Conservation (phyloP, 2,329 filamentous ascomycete genomes). For the Penicillium freii region DNA sequence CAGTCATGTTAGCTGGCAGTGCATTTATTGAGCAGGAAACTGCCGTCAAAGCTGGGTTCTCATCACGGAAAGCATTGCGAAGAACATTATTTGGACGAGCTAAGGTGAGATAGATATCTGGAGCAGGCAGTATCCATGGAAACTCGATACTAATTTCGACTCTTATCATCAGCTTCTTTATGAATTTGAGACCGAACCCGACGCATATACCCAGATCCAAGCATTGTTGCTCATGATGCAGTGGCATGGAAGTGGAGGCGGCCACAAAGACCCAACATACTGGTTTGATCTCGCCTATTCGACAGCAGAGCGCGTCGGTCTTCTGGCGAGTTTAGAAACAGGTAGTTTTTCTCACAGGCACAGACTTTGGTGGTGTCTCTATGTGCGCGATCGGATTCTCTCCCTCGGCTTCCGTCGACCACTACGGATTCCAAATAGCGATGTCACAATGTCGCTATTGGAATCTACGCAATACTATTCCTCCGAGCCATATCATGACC, state of each 20-base stretch:
- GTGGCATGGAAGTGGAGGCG: slow-evolving; percentile 11
- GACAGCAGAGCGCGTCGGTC: slow-evolving; percentile 12
- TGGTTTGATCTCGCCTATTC: slow-evolving; percentile 17
- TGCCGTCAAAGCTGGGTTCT: slow-evolving; percentile 5
- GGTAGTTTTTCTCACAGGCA: slow-evolving; percentile 11
- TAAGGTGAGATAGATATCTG: slow-evolving; percentile 6
- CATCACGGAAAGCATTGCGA: slow-evolving; percentile 7
- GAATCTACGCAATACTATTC: slow-evolving; percentile 10
- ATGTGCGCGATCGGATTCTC: slow-evolving; percentile 14
- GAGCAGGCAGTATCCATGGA: no score
- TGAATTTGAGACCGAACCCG: slow-evolving; percentile 13
- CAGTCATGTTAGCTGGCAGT: slow-evolving; percentile 16
- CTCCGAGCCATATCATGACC: slow-evolving; percentile 3
- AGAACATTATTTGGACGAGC: slow-evolving; percentile 7
- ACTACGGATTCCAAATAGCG: slow-evolving; percentile 7
- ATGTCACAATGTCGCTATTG: slow-evolving; percentile 6
- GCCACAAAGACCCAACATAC: slow-evolving; percentile 13
- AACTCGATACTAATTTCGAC: background rate
- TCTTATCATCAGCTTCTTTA: slow-evolving; percentile 5
- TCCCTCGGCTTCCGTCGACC: slow-evolving; percentile 10
- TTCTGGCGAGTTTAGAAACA: slow-evolving; percentile 3
- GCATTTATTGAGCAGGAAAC: slow-evolving; percentile 10
- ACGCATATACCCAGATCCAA: slow-evolving; percentile 15
- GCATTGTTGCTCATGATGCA: slow-evolving; percentile 14
- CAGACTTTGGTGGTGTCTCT: slow-evolving; percentile 15